Evolutionary conservation across 139 green algal species (phyloP), one percentile per base, ranked within the genome.

Genomic region (Asterochloris sp.): DNA sequence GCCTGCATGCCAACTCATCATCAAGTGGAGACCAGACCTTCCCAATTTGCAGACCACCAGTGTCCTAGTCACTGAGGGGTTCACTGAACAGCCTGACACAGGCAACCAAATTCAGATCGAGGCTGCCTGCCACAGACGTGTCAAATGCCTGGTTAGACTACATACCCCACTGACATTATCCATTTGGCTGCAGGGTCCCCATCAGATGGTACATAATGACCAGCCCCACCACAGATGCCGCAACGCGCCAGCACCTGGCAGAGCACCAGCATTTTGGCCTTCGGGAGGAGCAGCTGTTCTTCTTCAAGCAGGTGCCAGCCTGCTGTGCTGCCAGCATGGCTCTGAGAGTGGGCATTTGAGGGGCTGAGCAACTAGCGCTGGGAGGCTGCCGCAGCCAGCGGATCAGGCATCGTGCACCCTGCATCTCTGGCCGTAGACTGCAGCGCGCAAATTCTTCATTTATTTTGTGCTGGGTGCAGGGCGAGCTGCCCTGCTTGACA

Each of bases 151-250:
- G 38, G 38, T 6, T 54, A 6, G 38, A 6, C 38, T 54, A 6
- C 38, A 10, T 54, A 54, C 38, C 38, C 38, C 38, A 54, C 6
- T 54, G 38, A n/a, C 38, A 54, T 54, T 54, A 6, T 54, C 38
- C 38, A 6, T 6, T 54, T 54, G 38, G 38, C 38, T 80, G 79
- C 78, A 87, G 83, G 84, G 81, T 82, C 26, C 84, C 83, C 0
- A 61, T 97, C 60, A 85, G 75, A 6, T 95, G 93, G 92, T 97
- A 96, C 89, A 94, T 99, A 86, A 98, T 99, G 94, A 98, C 95
- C 17, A 97, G 91, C 84, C 79, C 87, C 23, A 92, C 93, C 81
- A 99, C 96, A 28, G 91, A 98, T 75, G 82, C 85, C 4, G 85
- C 89, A 23, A 98, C 95, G 28, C 81, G 78, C n/a, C 73, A 78